Conservation (phyloP, 2,329 filamentous ascomycete species). For the Biscogniauxia sp. region DNA sequence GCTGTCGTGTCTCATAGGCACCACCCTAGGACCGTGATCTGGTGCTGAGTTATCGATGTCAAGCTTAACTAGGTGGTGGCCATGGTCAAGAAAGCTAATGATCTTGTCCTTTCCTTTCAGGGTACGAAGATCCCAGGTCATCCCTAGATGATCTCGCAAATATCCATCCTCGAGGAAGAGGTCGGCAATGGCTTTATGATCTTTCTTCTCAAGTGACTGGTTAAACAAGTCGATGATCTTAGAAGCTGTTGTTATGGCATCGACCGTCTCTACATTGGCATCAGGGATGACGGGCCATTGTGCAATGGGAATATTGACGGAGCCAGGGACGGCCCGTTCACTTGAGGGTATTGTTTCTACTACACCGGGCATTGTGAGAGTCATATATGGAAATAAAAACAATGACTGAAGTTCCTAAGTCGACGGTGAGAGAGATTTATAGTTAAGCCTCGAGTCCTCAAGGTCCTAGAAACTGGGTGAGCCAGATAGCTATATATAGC, state of each 20-base stretch:
- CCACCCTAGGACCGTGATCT: constrained; percentile 38
- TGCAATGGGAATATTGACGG: constrained; percentile 37
- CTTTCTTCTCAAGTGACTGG: constrained; percentile 31
- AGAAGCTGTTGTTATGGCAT: constrained; percentile 37
- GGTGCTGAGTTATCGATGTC: constrained; percentile 39
- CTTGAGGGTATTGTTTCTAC: constrained; percentile 21
- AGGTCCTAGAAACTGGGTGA: neutral
- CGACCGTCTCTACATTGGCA: constrained; percentile 28
- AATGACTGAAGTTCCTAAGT: neutral
- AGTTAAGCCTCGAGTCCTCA: neutral
- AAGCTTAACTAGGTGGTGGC: constrained; percentile 35
- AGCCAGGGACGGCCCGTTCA: constrained; percentile 34
- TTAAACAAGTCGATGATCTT: constrained; percentile 40
- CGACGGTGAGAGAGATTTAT: neutral
- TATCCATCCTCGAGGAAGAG: constrained; percentile 52
- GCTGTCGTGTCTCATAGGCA: constrained; percentile 42
- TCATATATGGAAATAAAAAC: neutral
- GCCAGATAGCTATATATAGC: neutral
- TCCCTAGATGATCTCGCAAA: constrained; percentile 57
- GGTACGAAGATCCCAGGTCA: constrained; percentile 56
- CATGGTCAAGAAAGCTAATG: constrained; percentile 29
- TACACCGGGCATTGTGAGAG: constrained; percentile 11
- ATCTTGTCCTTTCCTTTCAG: constrained; percentile 45
- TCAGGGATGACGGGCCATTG: constrained; percentile 38
- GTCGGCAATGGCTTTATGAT: constrained; percentile 33